These are phyloP conservation scores for Aspergillus amoenus DNA, from an alignment of 2,329 filamentous ascomycete species.

Conservation along the genomic window DNA sequence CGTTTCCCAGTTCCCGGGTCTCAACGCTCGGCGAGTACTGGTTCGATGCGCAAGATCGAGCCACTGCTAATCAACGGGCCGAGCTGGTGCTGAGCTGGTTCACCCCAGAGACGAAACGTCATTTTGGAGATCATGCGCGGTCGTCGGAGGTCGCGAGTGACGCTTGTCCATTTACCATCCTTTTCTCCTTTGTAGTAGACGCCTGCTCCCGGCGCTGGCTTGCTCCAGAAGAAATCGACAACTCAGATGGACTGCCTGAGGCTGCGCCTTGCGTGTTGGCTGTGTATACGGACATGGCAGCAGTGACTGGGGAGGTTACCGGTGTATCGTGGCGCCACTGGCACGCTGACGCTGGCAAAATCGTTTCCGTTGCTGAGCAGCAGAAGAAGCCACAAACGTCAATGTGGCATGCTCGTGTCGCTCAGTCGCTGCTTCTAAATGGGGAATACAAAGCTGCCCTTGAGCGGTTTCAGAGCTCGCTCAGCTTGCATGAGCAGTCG, in stretches of 20 bases:
- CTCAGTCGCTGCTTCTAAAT: background rate
- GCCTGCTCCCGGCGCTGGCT: background rate
- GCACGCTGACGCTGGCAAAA: background rate
- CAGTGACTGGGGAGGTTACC: background rate
- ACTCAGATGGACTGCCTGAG: background rate
- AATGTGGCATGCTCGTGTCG: constrained; percentile 5
- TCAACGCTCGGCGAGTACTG: background rate
- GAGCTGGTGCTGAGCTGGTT: constrained; percentile 6
- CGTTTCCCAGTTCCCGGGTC: background rate
- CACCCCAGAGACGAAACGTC: background rate
- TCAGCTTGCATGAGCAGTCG: background rate
- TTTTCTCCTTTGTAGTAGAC: background rate
- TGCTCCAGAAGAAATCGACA: background rate
- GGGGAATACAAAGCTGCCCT: background rate
- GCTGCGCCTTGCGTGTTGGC: background rate
- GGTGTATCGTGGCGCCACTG: background rate
- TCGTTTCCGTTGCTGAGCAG: background rate
- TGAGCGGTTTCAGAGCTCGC: background rate
- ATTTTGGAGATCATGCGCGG: background rate
- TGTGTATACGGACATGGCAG: background rate
- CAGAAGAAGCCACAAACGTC: background rate
- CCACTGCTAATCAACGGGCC: background rate
- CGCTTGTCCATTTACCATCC: background rate
- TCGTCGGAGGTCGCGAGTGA: background rate
- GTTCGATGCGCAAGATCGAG: background rate